Percentiles rank a stretch among this genome's conserved stretches.
phyloP scores from a whole-genome alignment of 2,329 filamentous ascomycete species.

The Tricladium varicosporioides region DNA sequence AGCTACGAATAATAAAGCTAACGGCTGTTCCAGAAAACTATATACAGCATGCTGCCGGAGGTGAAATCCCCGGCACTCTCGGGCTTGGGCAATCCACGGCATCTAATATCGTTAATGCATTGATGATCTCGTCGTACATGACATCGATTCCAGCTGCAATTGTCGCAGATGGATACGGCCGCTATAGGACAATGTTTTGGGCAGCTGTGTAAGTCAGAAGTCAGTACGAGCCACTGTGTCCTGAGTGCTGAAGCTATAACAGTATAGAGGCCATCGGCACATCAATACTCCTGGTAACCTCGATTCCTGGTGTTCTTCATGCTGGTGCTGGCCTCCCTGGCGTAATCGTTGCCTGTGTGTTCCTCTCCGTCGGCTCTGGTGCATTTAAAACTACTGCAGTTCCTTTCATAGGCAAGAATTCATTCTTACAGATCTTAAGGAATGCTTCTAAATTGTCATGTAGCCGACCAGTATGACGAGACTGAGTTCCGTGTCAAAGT shows the following conservation, averaged over 20 bases:
- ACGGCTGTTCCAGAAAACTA: constrained; percentile 47
- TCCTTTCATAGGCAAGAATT: constrained; percentile 49
- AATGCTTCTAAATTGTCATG: constrained; percentile 43
- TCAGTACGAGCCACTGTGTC: not conserved
- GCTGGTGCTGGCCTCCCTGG: constrained; percentile 50
- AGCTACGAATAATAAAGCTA: too few relatives aligned
- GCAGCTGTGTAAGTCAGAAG: constrained; percentile 37
- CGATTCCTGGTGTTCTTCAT: constrained; percentile 49
- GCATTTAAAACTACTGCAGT: constrained; percentile 66
- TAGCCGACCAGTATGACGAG: constrained; percentile 41
- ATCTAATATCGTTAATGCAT: constrained; percentile 46
- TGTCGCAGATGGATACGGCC: constrained; percentile 59
- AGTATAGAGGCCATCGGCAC: constrained; percentile 51
- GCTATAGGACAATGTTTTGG: constrained; percentile 57
- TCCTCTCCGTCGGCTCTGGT: constrained; percentile 59
- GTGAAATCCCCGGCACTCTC: constrained; percentile 45
- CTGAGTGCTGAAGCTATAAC: not conserved
- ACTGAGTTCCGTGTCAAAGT: constrained; percentile 44
- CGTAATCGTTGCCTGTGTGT: constrained; percentile 53
- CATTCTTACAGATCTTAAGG: not conserved
- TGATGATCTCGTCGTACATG: constrained; percentile 46
- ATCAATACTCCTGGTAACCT: constrained; percentile 52
- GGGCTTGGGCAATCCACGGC: constrained; percentile 49
- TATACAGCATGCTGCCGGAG: constrained; percentile 37
- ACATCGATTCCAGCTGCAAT: constrained; percentile 59